Evolutionary conservation across 148 eudicot species (phyloP).

Genomic region (Vaccinium myrtillus): DNA sequence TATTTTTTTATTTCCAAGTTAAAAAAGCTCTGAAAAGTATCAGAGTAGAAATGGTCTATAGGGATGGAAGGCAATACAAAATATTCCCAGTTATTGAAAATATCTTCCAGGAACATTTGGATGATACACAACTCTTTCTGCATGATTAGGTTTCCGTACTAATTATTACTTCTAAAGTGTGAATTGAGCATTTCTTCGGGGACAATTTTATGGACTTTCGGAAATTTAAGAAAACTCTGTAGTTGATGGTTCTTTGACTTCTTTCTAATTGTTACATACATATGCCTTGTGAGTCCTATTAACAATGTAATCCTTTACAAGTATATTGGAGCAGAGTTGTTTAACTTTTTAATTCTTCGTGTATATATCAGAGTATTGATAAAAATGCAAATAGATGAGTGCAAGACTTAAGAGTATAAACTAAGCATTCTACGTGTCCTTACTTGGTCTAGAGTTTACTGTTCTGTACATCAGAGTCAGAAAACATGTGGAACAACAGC

Average conservation of each 20-base stretch:
- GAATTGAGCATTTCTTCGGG: too few species aligned
- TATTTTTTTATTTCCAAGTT: conserved; percentile 34
- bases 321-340: too few species aligned
- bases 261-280: not conserved
- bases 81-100: conserved; percentile 10
- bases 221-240: too few species aligned
- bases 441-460: conserved; percentile 1
- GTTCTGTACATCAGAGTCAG: not conserved
- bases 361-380: too few species aligned
- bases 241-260: not conserved
- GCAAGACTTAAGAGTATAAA: too few species aligned
- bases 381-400: too few species aligned
- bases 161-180: too few species aligned
- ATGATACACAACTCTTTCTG: not conserved
- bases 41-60: conserved; percentile 35
- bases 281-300: not conserved
- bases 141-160: not conserved
- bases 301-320: not conserved
- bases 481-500: conserved; percentile 40
- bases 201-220: too few species aligned
- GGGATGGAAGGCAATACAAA: conserved; percentile 39
- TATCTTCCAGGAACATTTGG: not conserved
- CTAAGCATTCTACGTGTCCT: not conserved
- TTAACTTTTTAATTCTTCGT: too few species aligned
- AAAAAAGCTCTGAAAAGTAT: conserved; percentile 56